These are phyloP conservation scores for Magnaporthiopsis rhizophila DNA, from an alignment of 2,329 filamentous ascomycete genomes.

Conservation along the genomic window DNA sequence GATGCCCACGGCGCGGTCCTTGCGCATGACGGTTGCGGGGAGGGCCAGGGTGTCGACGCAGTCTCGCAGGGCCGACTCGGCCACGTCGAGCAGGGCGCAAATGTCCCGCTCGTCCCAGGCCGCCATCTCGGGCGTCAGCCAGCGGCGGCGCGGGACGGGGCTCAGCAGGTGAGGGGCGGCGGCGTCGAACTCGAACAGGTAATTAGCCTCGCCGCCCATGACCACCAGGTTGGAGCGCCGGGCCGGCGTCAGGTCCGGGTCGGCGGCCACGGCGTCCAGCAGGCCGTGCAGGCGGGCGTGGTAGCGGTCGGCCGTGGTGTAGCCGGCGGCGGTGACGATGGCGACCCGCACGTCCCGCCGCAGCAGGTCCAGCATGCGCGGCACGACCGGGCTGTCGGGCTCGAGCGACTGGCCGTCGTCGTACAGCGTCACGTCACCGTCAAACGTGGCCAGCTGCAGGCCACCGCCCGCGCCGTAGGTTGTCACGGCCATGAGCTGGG, in stretches of 20 bases:
- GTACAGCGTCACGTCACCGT: constrained; percentile 95
- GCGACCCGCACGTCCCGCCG: constrained; percentile 74
- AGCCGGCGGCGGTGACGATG: constrained; percentile 94
- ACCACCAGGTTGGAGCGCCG: constrained; percentile 78
- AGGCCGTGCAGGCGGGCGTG: constrained; percentile 81
- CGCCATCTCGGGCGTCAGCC: constrained; percentile 73
- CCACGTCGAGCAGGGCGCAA: constrained; percentile 73
- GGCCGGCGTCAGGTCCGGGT: constrained; percentile 42
- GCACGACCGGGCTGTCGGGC: constrained; percentile 68
- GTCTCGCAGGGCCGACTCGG: constrained; percentile 74
- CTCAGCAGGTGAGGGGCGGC: constrained; percentile 58
- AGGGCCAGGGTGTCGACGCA: constrained; percentile 74
- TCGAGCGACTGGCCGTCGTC: constrained; percentile 78
- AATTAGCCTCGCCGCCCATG: constrained; percentile 94
- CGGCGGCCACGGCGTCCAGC: constrained; percentile 61
- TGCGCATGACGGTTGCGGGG: constrained; percentile 72
- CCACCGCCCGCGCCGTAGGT: constrained; percentile 43
- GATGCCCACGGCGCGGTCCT: constrained; percentile 79
- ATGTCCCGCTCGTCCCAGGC: constrained; percentile 73
- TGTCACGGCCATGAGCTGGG: constrained; percentile 87
- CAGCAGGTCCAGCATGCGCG: constrained; percentile 60
- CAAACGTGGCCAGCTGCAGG: constrained; percentile 66
- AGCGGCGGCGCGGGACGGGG: constrained; percentile 56
- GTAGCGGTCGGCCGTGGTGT: constrained; percentile 80
- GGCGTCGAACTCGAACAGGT: constrained; percentile 73